Conservation (phyloP, 306 rosid genomes). For the Betula pendula region DNA sequence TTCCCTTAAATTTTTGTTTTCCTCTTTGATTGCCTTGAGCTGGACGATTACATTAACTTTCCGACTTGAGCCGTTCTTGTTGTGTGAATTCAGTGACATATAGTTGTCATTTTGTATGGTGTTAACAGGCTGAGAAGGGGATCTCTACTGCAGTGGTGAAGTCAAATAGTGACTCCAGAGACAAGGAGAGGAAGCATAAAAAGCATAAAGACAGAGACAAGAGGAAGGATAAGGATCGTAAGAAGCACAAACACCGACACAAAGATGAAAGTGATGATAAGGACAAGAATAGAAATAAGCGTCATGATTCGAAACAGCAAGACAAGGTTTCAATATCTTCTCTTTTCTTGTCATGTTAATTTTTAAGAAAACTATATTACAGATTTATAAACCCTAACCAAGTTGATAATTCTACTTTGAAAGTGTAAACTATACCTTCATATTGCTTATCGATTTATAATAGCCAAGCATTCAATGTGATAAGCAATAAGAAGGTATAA, state of each 20-base stretch:
- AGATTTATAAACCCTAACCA: too few relatives aligned
- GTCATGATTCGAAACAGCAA: constrained; percentile 9
- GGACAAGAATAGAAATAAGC: neutral
- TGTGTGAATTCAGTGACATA: neutral
- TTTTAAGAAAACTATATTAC: too few relatives aligned
- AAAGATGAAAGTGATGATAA: constrained; percentile 3
- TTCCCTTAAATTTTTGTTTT: neutral
- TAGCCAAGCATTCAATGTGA: too few relatives aligned
- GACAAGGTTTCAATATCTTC: constrained; percentile 19
- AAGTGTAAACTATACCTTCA: too few relatives aligned
- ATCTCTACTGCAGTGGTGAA: constrained; percentile 13
- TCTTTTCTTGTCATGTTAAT: neutral
- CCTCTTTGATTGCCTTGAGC: neutral
- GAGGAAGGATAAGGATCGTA: constrained; percentile 16
- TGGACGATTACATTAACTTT: neutral
- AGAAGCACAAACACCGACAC: constrained; percentile 16
- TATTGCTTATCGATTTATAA: too few relatives aligned
- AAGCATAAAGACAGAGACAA: constrained; percentile 19
- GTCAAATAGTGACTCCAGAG: constrained; percentile 21
- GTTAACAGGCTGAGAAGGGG: constrained; percentile 38
- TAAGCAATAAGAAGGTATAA: too few relatives aligned
- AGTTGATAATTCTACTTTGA: too few relatives aligned
- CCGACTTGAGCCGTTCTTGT: neutral
- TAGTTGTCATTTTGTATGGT: neutral
- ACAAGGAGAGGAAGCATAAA: constrained; percentile 26